These are phyloP conservation scores for Kurtzmaniella quercitrusa DNA, from an alignment of 1,139 yeast genomes.

Conservation along the genomic window DNA sequence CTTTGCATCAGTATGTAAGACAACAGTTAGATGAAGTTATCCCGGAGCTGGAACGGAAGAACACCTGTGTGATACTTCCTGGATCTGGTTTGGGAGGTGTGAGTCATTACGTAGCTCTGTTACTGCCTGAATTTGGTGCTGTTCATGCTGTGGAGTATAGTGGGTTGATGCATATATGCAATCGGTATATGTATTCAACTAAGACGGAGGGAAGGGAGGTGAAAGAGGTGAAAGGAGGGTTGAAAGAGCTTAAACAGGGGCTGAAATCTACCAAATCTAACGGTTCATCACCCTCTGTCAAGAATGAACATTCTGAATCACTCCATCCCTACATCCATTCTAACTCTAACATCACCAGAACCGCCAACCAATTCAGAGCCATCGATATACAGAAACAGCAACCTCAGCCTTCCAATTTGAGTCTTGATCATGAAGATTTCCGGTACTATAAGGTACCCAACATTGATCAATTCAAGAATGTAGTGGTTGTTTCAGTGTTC, in stretches of 20 bases:
- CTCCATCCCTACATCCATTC: constrained; percentile 69
- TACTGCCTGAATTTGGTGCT: constrained; percentile 22
- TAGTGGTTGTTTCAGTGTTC: constrained; percentile 66
- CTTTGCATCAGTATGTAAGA: constrained; percentile 48
- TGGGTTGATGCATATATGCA: constrained; percentile 63
- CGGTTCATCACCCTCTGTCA: neutral
- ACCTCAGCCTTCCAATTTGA: constrained; percentile 43
- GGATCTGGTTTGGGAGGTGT: constrained; percentile 78
- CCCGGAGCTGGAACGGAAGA: constrained; percentile 18
- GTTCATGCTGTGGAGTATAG: constrained; percentile 74
- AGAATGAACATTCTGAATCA: constrained; percentile 2
- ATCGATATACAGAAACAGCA: constrained; percentile 30
- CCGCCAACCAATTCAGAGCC: constrained; percentile 50
- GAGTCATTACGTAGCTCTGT: constrained; percentile 54
- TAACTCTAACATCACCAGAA: constrained; percentile 60
- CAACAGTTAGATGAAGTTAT: constrained; percentile 24
- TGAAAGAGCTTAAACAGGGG: constrained; percentile 1
- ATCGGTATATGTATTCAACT: constrained; percentile 47
- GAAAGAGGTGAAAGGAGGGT: neutral
- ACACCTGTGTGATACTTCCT: constrained; percentile 59
- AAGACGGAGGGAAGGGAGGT: neutral
- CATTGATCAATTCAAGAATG: constrained; percentile 31
- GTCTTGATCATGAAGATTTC: constrained; percentile 63
- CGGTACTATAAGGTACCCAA: constrained; percentile 38
- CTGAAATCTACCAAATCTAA: constrained; percentile 2